phyloP scores from a whole-genome alignment of 2,329 filamentous ascomycete genomes.

The Biscogniauxia sp. region DNA sequence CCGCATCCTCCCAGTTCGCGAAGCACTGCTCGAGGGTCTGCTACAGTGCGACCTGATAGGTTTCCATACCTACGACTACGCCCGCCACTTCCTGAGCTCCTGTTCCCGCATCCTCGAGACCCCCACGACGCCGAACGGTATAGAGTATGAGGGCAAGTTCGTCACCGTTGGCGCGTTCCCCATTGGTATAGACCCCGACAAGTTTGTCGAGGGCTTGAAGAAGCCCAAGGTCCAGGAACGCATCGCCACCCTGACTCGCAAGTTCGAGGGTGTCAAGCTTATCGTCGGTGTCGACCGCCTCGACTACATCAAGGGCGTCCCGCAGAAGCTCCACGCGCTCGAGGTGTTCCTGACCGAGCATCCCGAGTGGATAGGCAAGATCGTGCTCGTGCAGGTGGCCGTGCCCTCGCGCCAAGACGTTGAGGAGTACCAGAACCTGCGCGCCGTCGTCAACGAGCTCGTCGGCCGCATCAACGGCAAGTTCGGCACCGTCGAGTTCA shows the following conservation, averaged over 20 bases:
- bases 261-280: conserved; percentile 93
- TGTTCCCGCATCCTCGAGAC: conserved; percentile 89
- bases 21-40: conserved; percentile 81
- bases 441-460: conserved; percentile 93
- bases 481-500: conserved; percentile 96
- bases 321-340: conserved; percentile 93
- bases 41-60: conserved; percentile 93
- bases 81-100: conserved; percentile 93
- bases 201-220: conserved; percentile 86
- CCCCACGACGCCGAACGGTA: conserved; percentile 84
- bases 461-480: conserved; percentile 96
- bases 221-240: conserved; percentile 84
- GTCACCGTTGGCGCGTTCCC: conserved; percentile 94
- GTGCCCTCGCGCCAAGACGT: conserved; percentile 94
- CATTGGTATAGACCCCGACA: conserved; percentile 96
- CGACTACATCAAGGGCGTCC: conserved; percentile 98
- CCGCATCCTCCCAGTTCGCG: conserved; percentile 87
- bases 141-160: conserved; percentile 84
- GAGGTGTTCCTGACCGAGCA: conserved; percentile 97
- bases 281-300: conserved; percentile 96
- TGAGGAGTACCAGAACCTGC: conserved; percentile 95
- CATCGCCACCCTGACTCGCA: conserved; percentile 78
- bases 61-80: conserved; percentile 98
- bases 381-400: conserved; percentile 92
- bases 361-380: conserved; percentile 96